Evolutionary conservation across 345 rosid genomes (phyloP).

Genomic region (Eutrema yunnanense): DNA sequence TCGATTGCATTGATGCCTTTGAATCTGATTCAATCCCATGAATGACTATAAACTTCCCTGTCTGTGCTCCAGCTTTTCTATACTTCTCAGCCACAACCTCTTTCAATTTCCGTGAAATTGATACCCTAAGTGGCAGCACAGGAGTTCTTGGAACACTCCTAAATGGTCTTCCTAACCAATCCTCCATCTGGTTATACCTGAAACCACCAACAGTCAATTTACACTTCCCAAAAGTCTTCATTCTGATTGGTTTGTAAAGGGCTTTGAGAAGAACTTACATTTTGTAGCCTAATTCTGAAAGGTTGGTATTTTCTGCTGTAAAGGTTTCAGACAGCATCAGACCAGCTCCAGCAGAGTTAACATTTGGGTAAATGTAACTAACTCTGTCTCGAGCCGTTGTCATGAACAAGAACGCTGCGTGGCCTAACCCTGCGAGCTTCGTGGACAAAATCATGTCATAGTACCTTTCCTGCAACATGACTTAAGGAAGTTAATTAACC

Average conservation of each 20-base stretch:
- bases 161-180: conserved; percentile 80
- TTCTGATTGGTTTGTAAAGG: not conserved
- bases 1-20: conserved; percentile 87
- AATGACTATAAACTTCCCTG: conserved; percentile 77
- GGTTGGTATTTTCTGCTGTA: conserved; percentile 55
- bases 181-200: conserved; percentile 85
- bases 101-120: conserved; percentile 76
- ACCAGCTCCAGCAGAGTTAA: conserved; percentile 95
- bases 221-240: not conserved
- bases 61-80: conserved; percentile 58
- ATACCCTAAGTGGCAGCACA: conserved; percentile 60
- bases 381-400: conserved; percentile 77
- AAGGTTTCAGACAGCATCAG: conserved; percentile 70
- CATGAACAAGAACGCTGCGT: conserved; percentile 85
- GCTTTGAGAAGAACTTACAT: conserved; percentile 46
- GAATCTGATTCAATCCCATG: conserved; percentile 97
- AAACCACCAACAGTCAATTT: conserved; percentile 4
- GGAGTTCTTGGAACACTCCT: conserved; percentile 71
- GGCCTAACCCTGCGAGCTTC: conserved; percentile 89
- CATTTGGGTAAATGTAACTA: conserved; percentile 86
- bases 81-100: conserved; percentile 69
- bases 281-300: conserved; percentile 66
- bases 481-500: not conserved
- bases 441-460: conserved; percentile 90
- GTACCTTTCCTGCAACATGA: conserved; percentile 64